Percentiles rank a stretch among this genome's conserved stretches.
Evolutionary conservation across 2,329 filamentous ascomycete species (phyloP).

Genomic region (Fusarium heterosporum): DNA sequence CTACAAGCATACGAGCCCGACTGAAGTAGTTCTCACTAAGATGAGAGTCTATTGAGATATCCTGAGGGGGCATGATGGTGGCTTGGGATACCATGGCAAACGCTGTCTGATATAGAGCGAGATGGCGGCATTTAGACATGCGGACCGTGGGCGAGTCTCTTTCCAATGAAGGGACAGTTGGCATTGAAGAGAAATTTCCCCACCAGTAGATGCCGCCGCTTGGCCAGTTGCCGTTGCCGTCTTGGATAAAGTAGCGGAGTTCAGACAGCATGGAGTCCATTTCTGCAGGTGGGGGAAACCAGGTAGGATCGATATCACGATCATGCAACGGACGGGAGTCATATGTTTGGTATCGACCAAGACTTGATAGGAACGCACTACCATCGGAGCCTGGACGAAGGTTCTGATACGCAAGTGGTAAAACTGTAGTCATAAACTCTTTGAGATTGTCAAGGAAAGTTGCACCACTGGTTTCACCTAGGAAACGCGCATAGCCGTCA

Average conservation of each 20-base stretch:
- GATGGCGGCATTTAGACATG: constrained; percentile 50
- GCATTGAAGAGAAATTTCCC: constrained; percentile 54
- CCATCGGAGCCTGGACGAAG: constrained; percentile 40
- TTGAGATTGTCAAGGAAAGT: constrained; percentile 64
- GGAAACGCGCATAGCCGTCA: constrained; percentile 59
- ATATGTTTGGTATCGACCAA: constrained; percentile 61
- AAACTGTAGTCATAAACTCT: constrained; percentile 57
- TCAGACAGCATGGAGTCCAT: constrained; percentile 55
- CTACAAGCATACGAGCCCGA: constrained; percentile 57
- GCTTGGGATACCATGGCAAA: constrained; percentile 57
- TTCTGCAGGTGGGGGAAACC: constrained; percentile 53
- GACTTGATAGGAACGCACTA: constrained; percentile 54
- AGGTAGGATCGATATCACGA: constrained; percentile 54
- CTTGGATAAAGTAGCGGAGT: constrained; percentile 59
- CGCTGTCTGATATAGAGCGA: constrained; percentile 60
- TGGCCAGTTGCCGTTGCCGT: constrained; percentile 55
- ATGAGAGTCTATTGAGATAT: constrained; percentile 44
- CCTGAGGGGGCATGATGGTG: constrained; percentile 32
- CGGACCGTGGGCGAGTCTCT: constrained; percentile 36
- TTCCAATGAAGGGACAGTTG: constrained; percentile 43
- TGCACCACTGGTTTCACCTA: constrained; percentile 63
- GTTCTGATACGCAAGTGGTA: constrained; percentile 50
- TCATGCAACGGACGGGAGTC: constrained; percentile 58
- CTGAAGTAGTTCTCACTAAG: constrained; percentile 60
- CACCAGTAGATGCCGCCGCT: constrained; percentile 64